Percentiles rank a stretch among this genome's conserved stretches.
Evolutionary conservation across 2,329 filamentous ascomycete species (phyloP).

Genomic region (Fusarium sp.): DNA sequence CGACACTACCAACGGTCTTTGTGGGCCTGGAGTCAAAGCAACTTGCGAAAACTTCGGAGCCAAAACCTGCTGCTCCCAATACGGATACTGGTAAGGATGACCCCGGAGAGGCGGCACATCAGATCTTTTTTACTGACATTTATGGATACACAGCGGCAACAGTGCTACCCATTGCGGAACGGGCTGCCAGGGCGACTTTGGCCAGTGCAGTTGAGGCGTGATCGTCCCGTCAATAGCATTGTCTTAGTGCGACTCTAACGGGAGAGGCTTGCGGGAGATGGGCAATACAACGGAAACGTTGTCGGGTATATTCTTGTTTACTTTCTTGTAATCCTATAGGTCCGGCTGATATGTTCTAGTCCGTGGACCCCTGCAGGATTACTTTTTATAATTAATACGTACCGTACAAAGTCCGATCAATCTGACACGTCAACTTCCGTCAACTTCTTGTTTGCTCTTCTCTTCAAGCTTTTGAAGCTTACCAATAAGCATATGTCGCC

Average conservation of each 20-base stretch:
- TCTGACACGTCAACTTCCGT: not conserved
- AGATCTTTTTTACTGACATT: constrained; percentile 14
- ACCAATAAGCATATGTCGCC: not conserved
- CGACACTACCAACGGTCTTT: constrained; percentile 56
- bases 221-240: constrained; percentile 5
- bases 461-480: not conserved
- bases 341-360: not conserved
- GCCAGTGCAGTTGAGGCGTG: constrained; percentile 49
- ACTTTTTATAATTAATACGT: not conserved
- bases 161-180: constrained; percentile 49
- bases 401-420: not conserved
- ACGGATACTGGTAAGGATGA: constrained; percentile 54
- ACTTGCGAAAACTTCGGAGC: constrained; percentile 52
- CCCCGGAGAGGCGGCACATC: not conserved
- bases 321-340: constrained; percentile 13
- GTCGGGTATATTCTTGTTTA: constrained; percentile 18
- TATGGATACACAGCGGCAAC: constrained; percentile 45
- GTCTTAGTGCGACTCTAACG: not conserved
- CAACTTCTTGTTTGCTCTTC: not conserved
- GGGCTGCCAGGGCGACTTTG: constrained; percentile 54
- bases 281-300: constrained; percentile 7
- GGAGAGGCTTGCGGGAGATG: constrained; percentile 22
- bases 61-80: constrained; percentile 55
- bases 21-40: constrained; percentile 51
- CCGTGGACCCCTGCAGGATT: not conserved